These are phyloP conservation scores for Cystoisospora suis DNA, from an alignment of 169 alveolate genomes.

Conservation along the genomic window DNA sequence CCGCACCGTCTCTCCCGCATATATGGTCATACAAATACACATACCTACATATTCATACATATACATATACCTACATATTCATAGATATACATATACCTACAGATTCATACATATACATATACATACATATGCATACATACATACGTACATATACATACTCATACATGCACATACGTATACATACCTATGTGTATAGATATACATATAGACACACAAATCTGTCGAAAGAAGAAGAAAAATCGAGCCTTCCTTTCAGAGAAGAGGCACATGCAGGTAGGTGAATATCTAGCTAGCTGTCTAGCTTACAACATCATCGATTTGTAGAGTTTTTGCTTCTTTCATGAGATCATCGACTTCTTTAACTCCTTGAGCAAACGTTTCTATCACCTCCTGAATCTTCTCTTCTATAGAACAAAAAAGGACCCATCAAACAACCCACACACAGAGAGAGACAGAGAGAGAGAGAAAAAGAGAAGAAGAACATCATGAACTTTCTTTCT, in stretches of 20 bases:
- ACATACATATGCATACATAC: background rate
- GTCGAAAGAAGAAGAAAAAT: background rate
- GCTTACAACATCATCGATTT: background rate
- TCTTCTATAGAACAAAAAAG: background rate
- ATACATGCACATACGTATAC: background rate
- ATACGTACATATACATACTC: background rate
- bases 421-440: background rate
- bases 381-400: background rate
- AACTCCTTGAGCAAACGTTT: background rate
- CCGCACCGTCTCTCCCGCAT: no score
- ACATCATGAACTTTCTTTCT: no score
- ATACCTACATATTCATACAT: background rate
- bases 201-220: background rate
- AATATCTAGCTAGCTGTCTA: background rate
- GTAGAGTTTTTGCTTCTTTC: slow-evolving; percentile 11
- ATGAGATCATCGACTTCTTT: background rate
- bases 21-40: no score
- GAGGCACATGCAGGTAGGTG: no score
- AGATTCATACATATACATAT: background rate
- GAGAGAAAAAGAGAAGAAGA: no score
- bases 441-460: background rate
- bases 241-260: no score
- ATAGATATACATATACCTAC: background rate
- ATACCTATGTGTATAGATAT: background rate
- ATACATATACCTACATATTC: background rate